Conservation (phyloP, 148 eudicot species). For the Gaultheria prostrata region DNA sequence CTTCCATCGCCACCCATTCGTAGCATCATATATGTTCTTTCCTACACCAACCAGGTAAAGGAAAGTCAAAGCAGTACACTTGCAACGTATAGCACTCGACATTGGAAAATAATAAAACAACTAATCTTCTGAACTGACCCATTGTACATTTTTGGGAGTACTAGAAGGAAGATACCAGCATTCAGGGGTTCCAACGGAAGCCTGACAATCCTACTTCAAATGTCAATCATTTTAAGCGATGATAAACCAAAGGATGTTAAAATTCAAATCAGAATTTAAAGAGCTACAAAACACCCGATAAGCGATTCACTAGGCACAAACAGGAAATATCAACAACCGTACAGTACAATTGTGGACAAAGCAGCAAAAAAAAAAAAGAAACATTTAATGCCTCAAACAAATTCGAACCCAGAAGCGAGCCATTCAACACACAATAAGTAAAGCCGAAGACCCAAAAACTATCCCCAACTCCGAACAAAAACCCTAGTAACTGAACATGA, state of each 20-base stretch:
- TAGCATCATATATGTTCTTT: slow-evolving; percentile 97
- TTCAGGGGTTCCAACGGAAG: neutral
- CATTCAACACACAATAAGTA: neutral
- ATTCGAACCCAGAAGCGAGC: neutral
- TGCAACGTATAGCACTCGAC: neutral
- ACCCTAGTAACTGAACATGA: neutral
- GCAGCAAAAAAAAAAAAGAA: neutral
- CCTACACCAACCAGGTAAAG: slow-evolving; percentile 40
- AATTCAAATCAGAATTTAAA: neutral
- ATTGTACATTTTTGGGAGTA: neutral
- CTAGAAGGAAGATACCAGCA: neutral
- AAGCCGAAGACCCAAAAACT: neutral
- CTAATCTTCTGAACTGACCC: neutral
- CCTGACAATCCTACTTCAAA: neutral
- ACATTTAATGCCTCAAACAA: neutral
- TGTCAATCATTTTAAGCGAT: neutral
- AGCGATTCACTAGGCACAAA: neutral
- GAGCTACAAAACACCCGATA: neutral
- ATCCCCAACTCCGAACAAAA: neutral
- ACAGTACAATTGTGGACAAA: neutral
- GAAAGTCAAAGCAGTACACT: neutral
- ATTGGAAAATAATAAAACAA: neutral
- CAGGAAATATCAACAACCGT: neutral
- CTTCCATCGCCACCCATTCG: slow-evolving; percentile 61
- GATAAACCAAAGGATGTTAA: neutral